Conservation (phyloP, 2,329 filamentous ascomycete species). For the Aureobasidium sp. region DNA sequence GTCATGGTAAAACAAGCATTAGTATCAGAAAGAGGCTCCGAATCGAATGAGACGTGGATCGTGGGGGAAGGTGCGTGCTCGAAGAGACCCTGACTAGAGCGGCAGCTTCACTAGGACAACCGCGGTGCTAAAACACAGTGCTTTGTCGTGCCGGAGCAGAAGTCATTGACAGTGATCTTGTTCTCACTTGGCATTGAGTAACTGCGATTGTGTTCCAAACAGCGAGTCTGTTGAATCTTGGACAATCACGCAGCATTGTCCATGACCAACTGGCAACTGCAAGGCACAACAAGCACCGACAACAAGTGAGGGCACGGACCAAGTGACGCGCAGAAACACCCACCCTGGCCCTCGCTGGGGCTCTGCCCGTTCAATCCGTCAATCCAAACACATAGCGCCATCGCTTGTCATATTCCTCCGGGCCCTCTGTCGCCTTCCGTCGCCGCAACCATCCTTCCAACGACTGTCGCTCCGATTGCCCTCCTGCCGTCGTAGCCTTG, state of each 20-base stretch:
- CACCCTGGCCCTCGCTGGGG: not conserved
- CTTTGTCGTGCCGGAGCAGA: not conserved
- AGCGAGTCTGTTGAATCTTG: too few species aligned
- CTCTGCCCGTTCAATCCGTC: constrained; percentile 2
- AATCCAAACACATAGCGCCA: constrained; percentile 14
- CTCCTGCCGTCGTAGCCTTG: not conserved
- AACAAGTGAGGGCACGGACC: not conserved
- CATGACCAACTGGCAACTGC: not conserved
- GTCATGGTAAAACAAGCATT: too few species aligned
- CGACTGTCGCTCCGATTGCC: not conserved
- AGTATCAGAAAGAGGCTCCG: too few species aligned
- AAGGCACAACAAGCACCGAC: not conserved
- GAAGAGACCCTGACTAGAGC: constrained; percentile 9
- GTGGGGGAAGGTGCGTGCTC: not conserved
- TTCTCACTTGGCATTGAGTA: not conserved
- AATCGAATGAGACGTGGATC: too few species aligned
- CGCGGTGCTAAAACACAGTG: not conserved
- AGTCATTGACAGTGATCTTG: not conserved
- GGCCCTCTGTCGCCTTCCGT: not conserved
- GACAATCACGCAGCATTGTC: too few species aligned
- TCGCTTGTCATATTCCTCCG: not conserved
- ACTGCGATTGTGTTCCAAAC: too few species aligned
- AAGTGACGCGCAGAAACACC: not conserved
- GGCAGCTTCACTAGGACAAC: constrained; percentile 13
- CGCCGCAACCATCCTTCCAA: not conserved